Percentiles rank a stretch among this genome's conserved stretches.
These are phyloP conservation scores for Fusarium multiceps DNA, from an alignment of 2,329 filamentous ascomycete genomes.

Conservation along the genomic window DNA sequence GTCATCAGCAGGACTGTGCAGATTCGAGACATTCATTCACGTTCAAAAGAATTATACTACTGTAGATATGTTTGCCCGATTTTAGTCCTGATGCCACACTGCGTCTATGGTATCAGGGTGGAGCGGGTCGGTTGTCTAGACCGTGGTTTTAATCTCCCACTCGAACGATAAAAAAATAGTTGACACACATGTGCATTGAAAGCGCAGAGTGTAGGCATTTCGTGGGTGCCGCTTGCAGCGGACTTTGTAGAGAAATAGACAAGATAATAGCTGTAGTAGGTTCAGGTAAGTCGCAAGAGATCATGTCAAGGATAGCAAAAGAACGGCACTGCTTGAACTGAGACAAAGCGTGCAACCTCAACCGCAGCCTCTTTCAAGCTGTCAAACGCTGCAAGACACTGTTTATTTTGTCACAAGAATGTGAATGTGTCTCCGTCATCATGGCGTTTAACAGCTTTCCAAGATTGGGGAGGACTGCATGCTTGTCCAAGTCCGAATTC, in stretches of 20 bases:
- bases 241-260: conserved; percentile 24
- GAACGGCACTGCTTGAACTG: neutral
- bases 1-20: conserved; percentile 11
- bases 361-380: neutral
- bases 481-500: conserved; percentile 24
- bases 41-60: neutral
- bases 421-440: conserved; percentile 12
- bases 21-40: conserved; percentile 15
- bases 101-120: conserved; percentile 70
- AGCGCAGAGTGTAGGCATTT: conserved; percentile 71
- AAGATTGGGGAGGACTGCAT: conserved; percentile 20
- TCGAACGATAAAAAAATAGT: conserved; percentile 66
- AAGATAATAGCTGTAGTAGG: neutral
- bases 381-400: conserved; percentile 10
- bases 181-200: conserved; percentile 69
- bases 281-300: neutral
- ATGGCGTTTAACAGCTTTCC: conserved; percentile 24
- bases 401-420: neutral
- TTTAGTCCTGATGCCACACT: conserved; percentile 72
- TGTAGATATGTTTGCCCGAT: conserved; percentile 61
- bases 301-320: conserved; percentile 25
- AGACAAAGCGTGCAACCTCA: conserved; percentile 19
- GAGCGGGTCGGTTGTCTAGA: conserved; percentile 76
- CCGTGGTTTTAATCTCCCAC: conserved; percentile 72
- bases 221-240: conserved; percentile 57